A percentile compares a stretch with the other conserved stretches of the same genome.
Conservation (phyloP, 2,329 filamentous ascomycete species). For the Scolecobasidium constrictum region DNA sequence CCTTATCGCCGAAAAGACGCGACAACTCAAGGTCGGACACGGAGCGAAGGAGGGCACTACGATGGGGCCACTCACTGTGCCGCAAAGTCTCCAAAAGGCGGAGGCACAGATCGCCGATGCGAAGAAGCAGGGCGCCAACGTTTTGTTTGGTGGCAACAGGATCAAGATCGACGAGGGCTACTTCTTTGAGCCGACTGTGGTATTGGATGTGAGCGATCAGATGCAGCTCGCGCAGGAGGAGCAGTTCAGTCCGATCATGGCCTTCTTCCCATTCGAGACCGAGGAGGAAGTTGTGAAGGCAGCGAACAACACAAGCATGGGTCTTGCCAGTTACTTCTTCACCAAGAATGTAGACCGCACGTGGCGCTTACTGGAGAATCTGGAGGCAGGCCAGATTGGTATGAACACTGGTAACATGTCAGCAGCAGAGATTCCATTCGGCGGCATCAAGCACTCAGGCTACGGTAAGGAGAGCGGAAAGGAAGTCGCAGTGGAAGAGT, state of each 20-base stretch:
- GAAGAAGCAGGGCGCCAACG: slow-evolving; percentile 47
- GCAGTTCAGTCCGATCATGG: slow-evolving; percentile 54
- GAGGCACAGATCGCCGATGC: slow-evolving; percentile 53
- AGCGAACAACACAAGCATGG: slow-evolving; percentile 52
- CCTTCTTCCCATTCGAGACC: slow-evolving; percentile 53
- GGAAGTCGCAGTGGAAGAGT: slow-evolving; percentile 53
- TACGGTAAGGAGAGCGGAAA: slow-evolving; percentile 60
- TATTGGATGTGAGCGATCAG: slow-evolving; percentile 45
- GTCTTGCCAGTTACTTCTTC: slow-evolving; percentile 56
- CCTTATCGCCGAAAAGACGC: slow-evolving; percentile 41
- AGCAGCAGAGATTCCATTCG: slow-evolving; percentile 55
- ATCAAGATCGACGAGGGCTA: slow-evolving; percentile 42
- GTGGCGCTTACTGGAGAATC: slow-evolving; percentile 54
- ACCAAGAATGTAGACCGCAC: slow-evolving; percentile 56
- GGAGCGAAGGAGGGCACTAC: slow-evolving; percentile 46
- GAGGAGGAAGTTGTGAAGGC: slow-evolving; percentile 51
- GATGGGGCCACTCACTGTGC: slow-evolving; percentile 50
- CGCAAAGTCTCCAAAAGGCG: slow-evolving; percentile 45
- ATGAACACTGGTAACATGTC: slow-evolving; percentile 54
- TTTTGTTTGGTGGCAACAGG: slow-evolving; percentile 50
- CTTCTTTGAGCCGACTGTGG: slow-evolving; percentile 60
- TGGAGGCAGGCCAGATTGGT: slow-evolving; percentile 47
- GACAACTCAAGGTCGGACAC: slow-evolving; percentile 50
- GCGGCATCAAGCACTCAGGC: slow-evolving; percentile 56
- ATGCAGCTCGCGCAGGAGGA: slow-evolving; percentile 51